Evolutionary conservation across 352 stramenopile genomes (phyloP).

Genomic region (Phytophthora pluvialis): DNA sequence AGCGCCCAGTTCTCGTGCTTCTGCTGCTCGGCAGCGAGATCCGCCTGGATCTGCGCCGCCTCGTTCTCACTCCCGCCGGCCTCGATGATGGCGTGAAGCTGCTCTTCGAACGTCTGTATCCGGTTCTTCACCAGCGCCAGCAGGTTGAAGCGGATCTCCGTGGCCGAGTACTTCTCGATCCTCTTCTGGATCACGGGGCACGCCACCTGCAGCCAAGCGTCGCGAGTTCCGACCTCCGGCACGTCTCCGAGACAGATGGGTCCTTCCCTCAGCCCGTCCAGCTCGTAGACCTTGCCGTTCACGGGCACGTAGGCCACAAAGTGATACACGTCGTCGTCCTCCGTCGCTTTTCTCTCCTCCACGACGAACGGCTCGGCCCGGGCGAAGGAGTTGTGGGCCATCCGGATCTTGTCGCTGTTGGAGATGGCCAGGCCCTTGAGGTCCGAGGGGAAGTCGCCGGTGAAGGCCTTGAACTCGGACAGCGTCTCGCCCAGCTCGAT

Average conservation of each 20-base stretch:
- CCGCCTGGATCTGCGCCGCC: slow-evolving; percentile 53
- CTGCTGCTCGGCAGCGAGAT: slow-evolving; percentile 56
- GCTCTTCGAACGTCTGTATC: slow-evolving; percentile 60
- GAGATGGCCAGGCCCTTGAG: slow-evolving; percentile 88
- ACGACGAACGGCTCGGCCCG: slow-evolving; percentile 83
- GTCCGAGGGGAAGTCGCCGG: slow-evolving; percentile 74
- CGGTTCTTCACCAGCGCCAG: slow-evolving; percentile 92
- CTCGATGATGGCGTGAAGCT: slow-evolving; percentile 48
- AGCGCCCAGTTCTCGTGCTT: slow-evolving; percentile 86
- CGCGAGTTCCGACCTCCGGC: slow-evolving; percentile 24
- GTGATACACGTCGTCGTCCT: slow-evolving; percentile 96
- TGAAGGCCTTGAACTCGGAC: slow-evolving; percentile 84
- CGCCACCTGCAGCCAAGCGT: slow-evolving; percentile 91
- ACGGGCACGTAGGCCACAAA: slow-evolving; percentile 96
- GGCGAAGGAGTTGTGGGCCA: slow-evolving; percentile 87
- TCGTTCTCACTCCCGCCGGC: slow-evolving; percentile 44
- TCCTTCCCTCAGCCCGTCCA: slow-evolving; percentile 93
- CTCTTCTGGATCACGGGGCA: slow-evolving; percentile 93
- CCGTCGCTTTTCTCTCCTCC: slow-evolving; percentile 71
- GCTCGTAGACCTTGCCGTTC: slow-evolving; percentile 93
- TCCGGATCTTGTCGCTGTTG: slow-evolving; percentile 87
- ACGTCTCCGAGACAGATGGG: slow-evolving; percentile 90
- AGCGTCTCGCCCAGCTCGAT: slow-evolving; percentile 73
- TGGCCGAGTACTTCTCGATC: slow-evolving; percentile 90
- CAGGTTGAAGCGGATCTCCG: slow-evolving; percentile 97